A percentile compares a stretch with the other conserved stretches of the same genome.
phyloP scores from a whole-genome alignment of 192 early-diverging fungal species.

The Umbelopsis vinacea region DNA sequence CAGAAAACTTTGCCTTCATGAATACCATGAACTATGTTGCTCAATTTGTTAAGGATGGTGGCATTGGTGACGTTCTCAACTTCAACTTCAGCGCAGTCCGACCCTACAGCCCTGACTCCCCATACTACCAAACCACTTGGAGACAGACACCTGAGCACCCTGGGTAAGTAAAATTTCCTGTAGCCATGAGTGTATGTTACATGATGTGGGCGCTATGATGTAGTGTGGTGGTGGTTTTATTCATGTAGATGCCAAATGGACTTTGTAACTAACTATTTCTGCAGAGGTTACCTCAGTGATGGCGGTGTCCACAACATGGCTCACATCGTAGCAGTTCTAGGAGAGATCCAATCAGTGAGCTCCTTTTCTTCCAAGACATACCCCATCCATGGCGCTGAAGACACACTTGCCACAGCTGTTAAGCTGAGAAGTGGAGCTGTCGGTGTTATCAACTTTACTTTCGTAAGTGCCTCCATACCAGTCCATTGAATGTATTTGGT shows the following conservation, averaged over 20 bases:
- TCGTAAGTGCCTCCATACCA: conserved; percentile 27
- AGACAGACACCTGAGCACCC: conserved; percentile 44
- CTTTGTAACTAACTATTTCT: neutral
- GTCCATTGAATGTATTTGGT: neutral
- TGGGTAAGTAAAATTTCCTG: conserved; percentile 23
- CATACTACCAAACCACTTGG: conserved; percentile 39
- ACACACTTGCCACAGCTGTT: conserved; percentile 30
- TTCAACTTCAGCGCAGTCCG: conserved; percentile 38
- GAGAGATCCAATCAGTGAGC: conserved; percentile 29
- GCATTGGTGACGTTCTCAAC: conserved; percentile 41
- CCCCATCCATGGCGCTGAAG: conserved; percentile 36
- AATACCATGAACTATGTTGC: conserved; percentile 31
- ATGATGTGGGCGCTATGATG: too few relatives aligned
- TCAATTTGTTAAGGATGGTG: conserved; percentile 31
- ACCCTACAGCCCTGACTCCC: conserved; percentile 35
- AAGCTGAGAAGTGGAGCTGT: conserved; percentile 33
- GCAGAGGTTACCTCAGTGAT: conserved; percentile 44
- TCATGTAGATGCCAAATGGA: neutral
- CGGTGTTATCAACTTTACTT: conserved; percentile 42
- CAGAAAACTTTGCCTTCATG: conserved; percentile 41
- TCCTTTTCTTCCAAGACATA: conserved; percentile 34
- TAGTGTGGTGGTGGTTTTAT: neutral
- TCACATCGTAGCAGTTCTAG: conserved; percentile 32
- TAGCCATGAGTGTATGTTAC: too few relatives aligned
- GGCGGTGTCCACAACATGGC: conserved; percentile 43